Conservation (phyloP, 257 asterid species). For the Fraxinus anomala region DNA sequence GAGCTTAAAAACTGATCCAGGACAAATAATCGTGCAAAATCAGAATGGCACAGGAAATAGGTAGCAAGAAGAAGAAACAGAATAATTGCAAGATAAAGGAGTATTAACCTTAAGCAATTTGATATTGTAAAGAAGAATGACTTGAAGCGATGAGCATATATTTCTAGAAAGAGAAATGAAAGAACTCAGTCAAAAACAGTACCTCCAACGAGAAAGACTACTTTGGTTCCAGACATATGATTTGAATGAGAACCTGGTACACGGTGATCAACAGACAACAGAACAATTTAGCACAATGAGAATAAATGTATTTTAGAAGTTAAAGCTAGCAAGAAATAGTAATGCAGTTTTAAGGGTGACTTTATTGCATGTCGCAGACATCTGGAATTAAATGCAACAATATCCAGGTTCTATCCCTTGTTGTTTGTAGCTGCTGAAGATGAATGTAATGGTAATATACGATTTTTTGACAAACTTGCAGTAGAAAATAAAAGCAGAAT, state of each 20-base stretch:
- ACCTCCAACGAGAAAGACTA: conserved; percentile 76
- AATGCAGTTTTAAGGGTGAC: not conserved
- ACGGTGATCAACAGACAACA: conserved; percentile 17
- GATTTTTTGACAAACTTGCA: not conserved
- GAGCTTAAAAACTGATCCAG: not conserved
- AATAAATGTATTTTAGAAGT: not conserved
- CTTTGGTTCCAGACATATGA: conserved; percentile 41
- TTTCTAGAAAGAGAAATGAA: not conserved
- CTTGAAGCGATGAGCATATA: not conserved
- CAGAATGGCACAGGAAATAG: not conserved
- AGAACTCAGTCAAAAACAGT: not conserved
- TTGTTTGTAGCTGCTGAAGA: not conserved
- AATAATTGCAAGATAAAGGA: not conserved
- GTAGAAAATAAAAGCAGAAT: not conserved
- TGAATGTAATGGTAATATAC: not conserved
- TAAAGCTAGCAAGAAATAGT: not conserved
- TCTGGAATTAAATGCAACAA: not conserved
- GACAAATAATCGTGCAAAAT: not conserved
- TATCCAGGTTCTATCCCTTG: not conserved
- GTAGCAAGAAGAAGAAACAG: conserved; percentile 10
- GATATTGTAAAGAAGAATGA: conserved; percentile 8
- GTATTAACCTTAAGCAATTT: not conserved
- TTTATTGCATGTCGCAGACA: not conserved
- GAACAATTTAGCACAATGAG: conserved; percentile 14
- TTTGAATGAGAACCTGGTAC: conserved; percentile 40